Evolutionary conservation across 768 basidiomycete species (phyloP).

Genomic region (Boletus rubroflammeus): DNA sequence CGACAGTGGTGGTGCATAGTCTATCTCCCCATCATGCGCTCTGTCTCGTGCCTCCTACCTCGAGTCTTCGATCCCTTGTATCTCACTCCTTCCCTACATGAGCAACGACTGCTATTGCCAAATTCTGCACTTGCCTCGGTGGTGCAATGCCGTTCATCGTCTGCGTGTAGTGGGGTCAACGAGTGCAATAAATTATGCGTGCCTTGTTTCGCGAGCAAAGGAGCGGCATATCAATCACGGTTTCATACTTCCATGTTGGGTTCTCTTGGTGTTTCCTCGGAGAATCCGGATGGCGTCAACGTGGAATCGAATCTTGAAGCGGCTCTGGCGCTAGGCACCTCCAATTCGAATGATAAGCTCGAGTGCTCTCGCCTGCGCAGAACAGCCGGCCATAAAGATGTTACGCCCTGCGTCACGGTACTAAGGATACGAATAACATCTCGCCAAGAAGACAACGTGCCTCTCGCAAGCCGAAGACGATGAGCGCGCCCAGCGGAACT

Average conservation of each 20-base stretch:
- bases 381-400: conserved; percentile 31
- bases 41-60: conserved; percentile 8
- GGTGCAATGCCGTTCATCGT: neutral
- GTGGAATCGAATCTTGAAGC: conserved; percentile 15
- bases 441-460: conserved; percentile 23
- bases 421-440: neutral
- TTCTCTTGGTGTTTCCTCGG: conserved; percentile 5
- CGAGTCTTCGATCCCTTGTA: conserved; percentile 20
- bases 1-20: conserved; percentile 72
- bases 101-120: conserved; percentile 4
- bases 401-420: conserved; percentile 33
- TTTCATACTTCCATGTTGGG: conserved; percentile 11
- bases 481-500: conserved; percentile 49
- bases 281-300: neutral
- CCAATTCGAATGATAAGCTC: conserved; percentile 7
- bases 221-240: neutral
- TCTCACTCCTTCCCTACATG: conserved; percentile 13
- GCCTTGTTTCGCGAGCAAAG: neutral
- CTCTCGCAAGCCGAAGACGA: conserved; percentile 50
- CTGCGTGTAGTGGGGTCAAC: neutral
- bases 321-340: conserved; percentile 25
- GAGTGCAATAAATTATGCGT: conserved; percentile 3
- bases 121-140: neutral
- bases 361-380: conserved; percentile 9
- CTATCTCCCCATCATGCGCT: conserved; percentile 17